Base-by-base conservation (phyloP, 768 basidiomycete species). In the Sarcomyxa edulis region DNA sequence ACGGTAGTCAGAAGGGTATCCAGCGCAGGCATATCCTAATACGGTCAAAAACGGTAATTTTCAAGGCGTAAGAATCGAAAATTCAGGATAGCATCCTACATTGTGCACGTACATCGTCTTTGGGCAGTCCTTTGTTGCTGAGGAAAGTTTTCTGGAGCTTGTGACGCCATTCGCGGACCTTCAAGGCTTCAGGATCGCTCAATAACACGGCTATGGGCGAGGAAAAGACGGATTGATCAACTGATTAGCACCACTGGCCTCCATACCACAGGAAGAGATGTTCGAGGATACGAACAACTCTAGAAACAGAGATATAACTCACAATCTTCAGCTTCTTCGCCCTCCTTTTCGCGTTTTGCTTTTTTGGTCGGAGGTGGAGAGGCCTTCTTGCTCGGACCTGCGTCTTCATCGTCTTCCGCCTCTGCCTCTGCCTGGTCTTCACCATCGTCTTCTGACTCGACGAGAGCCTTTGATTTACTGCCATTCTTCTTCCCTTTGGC, bases 81-180 rank as follows among this genome's bases (percentile, higher is more conserved):
- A 28, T 15, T 8, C 22, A 14, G 11, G 39, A n/a, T 35, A 37
- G 16, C 5, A 16, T 62, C 71, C 37, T 48, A 88, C 85, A 47
- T 81, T 78, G 7, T 75, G n/a, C n/a, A 62, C 71, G 37, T 48
- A 88, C 85, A 47, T 81, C 79, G 7, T 75, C 73, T 49, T 77
- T 81, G 4, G 87, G 83, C 6, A 68, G 46, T 5, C 64, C 62
- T 60, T 82, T 82, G 47, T 64, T 74, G 48, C 80, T 78, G 37
- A 94, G 55, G 66, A 92, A 85, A 0, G 78, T 85, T 59, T 91
- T 86, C 62, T 97, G 93, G 2, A 96, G 72, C 59, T 79, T 85
- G 59, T 95, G 91, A 48, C 94, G 72, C 92, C 93, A 95, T 42
- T 88, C 85, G 53, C 86, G 81, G 50, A 94, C 90, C 58, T 83